Evolutionary conservation across 257 asterid species (phyloP).

Genomic region (Knoxia roxburghii): DNA sequence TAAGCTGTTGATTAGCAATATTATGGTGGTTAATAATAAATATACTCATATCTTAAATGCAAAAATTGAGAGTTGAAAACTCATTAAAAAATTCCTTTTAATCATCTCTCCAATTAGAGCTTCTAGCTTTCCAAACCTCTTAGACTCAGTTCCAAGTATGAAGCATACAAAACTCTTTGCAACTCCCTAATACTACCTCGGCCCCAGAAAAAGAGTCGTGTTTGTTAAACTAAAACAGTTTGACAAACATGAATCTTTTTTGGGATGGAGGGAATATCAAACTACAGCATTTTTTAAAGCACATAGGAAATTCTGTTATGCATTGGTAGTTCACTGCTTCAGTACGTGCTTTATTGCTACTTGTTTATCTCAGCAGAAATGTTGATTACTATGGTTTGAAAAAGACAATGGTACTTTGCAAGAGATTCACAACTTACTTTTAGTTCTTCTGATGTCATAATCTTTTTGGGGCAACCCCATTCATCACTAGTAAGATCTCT

Average conservation of each 20-base stretch:
- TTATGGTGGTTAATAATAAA: neutral
- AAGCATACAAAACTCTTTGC: neutral
- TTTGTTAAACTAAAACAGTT: no score
- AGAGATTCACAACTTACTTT: conserved; percentile 28
- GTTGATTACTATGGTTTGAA: no score
- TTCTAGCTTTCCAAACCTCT: neutral
- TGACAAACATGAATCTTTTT: no score
- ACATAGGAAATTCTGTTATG: neutral
- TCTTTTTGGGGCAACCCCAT: conserved; percentile 37
- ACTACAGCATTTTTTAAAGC: no score
- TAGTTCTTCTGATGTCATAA: conserved; percentile 37
- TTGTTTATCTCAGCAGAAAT: no score
- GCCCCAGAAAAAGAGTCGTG: no score
- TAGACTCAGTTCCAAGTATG: neutral
- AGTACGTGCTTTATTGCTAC: neutral
- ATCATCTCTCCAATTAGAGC: neutral
- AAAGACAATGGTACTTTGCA: neutral
- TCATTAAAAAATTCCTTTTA: neutral
- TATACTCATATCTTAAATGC: no score
- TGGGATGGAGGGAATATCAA: no score
- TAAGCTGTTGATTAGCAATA: conserved; percentile 30
- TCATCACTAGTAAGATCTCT: conserved; percentile 37
- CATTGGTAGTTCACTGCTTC: neutral
- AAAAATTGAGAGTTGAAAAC: no score
- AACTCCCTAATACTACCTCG: no score